These are phyloP conservation scores for Alternaria burnsii DNA, from an alignment of 2,329 filamentous ascomycete genomes.

Conservation along the genomic window DNA sequence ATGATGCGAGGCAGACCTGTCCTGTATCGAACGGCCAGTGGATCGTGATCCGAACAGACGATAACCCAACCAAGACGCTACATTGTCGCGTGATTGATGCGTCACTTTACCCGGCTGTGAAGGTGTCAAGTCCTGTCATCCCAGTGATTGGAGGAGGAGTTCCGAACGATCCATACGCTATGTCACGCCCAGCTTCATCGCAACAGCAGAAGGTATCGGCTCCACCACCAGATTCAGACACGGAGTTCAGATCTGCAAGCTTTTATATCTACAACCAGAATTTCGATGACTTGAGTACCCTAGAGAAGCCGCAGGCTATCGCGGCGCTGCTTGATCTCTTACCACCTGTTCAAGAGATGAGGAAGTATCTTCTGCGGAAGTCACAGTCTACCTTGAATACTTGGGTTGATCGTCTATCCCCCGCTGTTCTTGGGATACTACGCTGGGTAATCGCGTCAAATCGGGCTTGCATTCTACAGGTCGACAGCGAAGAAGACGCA, in stretches of 20 bases:
- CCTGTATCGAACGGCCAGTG: slow-evolving; percentile 61
- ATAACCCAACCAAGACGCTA: slow-evolving; percentile 31
- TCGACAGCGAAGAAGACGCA: slow-evolving; percentile 57
- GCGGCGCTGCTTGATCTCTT: slow-evolving; percentile 65
- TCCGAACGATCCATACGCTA: background rate
- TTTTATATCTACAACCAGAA: slow-evolving; percentile 62
- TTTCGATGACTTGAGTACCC: slow-evolving; percentile 63
- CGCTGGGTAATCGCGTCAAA: slow-evolving; percentile 93
- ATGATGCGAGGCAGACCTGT: slow-evolving; percentile 32
- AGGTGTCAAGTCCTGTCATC: slow-evolving; percentile 35
- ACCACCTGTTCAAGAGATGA: slow-evolving; percentile 69
- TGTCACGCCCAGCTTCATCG: background rate
- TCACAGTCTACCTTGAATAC: slow-evolving; percentile 51
- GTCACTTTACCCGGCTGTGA: slow-evolving; percentile 55
- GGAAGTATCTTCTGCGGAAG: slow-evolving; percentile 55
- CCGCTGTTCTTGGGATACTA: slow-evolving; percentile 72
- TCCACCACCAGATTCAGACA: background rate
- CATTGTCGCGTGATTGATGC: slow-evolving; percentile 63
- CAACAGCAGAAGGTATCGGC: background rate
- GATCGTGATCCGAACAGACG: slow-evolving; percentile 54
- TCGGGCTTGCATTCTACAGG: slow-evolving; percentile 82
- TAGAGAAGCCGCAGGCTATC: slow-evolving; percentile 60
- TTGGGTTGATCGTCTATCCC: slow-evolving; percentile 69
- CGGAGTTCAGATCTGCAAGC: slow-evolving; percentile 43
- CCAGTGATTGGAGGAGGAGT: slow-evolving; percentile 12